phyloP scores from a whole-genome alignment of 352 stramenopile genomes.

The Phytophthora nicotianae region DNA sequence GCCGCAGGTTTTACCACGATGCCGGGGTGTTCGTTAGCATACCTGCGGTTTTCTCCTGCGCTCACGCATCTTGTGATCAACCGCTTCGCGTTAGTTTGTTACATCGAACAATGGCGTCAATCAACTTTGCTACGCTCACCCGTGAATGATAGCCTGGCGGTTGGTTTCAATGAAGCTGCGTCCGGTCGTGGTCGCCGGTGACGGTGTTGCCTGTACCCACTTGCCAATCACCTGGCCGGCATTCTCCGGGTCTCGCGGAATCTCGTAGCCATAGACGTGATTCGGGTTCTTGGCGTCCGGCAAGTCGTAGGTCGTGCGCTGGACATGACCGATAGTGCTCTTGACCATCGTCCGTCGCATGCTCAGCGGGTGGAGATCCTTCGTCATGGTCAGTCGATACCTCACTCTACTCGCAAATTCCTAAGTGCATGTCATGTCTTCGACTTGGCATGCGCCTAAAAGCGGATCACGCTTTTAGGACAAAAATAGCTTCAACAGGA shows the following conservation, averaged over 20 bases:
- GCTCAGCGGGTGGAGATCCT: conserved; percentile 38
- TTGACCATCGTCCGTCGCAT: conserved; percentile 88
- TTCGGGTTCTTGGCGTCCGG: conserved; percentile 61
- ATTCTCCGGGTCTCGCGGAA: conserved; percentile 74
- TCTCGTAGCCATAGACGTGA: conserved; percentile 74
- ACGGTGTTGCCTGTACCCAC: conserved; percentile 72
- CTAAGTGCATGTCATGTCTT: background rate
- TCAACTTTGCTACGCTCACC: conserved; percentile 26
- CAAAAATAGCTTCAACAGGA: background rate
- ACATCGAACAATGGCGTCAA: background rate
- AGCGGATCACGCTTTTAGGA: background rate
- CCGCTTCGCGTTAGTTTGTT: background rate
- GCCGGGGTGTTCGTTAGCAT: conserved; percentile 71
- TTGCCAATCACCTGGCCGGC: conserved; percentile 75
- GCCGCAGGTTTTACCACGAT: conserved; percentile 67
- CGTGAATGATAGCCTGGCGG: conserved; percentile 60
- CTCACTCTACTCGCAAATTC: background rate
- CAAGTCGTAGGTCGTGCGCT: conserved; percentile 67
- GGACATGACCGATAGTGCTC: conserved; percentile 69
- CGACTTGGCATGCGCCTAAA: conserved; percentile 5
- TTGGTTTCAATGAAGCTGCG: conserved; percentile 87
- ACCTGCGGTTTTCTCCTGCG: conserved; percentile 61
- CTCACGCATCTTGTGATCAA: conserved; percentile 45
- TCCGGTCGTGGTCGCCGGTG: conserved; percentile 57
- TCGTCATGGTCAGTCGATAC: conserved; percentile 20